Evolutionary conservation across 345 rosid genomes (phyloP), one percentile per base, ranked within the genome.

Genomic region (Eucalyptus leucophloia): DNA sequence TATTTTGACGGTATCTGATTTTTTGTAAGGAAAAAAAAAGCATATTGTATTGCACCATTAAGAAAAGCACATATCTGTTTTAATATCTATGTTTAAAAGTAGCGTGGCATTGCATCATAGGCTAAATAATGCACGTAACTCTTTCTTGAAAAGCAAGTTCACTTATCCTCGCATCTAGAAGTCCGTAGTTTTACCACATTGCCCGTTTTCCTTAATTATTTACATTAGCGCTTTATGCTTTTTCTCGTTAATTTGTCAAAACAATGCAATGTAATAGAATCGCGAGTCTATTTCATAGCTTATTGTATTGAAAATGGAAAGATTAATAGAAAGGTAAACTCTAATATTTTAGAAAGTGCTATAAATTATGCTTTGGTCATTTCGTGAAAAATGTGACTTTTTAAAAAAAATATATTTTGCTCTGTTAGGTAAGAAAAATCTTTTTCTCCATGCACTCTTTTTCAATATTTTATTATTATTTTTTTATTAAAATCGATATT

Each of bases 381-480:
- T 51, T 51, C 4, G 0, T 0, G 4, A 1, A 51, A n/a, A 17
- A 51, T 51, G 9, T 51, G 23, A 7, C 8, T 51, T 51, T 51
- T 51, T 51, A 0, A 51, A 9, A 50, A 50, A 6, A n/a, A n/a
- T n/a, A 50, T 50, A 50, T 50, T 50, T 16, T 15, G 19, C 53
- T 2, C 3, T n/a, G n/a, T n/a, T n/a, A n/a, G 1, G 17, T 50
- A 50, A 50, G 53, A 6, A 50, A 16, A 50, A 17, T 7, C 0
- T 51, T 51, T 7, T 51, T 51, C 23, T 7, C 9, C 54, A 51
- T 51, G 9, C 54, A 51, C 9, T 51, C 21, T 17, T 51, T 51
- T 51, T 51, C 4, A 17, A 6, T 51, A 17, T 1, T 49, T 51
- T 15, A 0, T 51, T 51, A 6, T 51, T 17, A 50, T 51, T 7